Evolutionary conservation across 345 rosid species (phyloP).

Genomic region (Pelargonium nanum): DNA sequence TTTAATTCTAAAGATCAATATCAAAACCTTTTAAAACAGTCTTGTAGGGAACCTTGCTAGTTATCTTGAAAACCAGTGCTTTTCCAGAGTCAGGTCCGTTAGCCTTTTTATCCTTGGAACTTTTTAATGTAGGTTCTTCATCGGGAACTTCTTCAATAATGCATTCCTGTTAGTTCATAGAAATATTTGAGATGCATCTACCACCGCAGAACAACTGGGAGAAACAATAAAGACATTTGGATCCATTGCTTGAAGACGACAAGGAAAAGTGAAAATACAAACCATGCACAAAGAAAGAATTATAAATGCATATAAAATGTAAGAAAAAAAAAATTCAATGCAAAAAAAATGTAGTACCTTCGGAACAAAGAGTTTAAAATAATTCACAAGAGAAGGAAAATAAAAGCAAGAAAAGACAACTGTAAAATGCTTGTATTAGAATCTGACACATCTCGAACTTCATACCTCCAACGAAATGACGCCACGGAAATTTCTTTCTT

Average conservation of each 20-base stretch:
- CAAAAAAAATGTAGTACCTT: too few species aligned
- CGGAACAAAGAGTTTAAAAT: too few species aligned
- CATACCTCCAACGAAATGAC: conserved; percentile 74
- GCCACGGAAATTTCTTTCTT: conserved; percentile 86
- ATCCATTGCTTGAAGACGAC: background rate
- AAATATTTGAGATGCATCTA: background rate
- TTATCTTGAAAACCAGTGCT: conserved; percentile 74
- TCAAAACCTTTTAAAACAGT: conserved; percentile 30
- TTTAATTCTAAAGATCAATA: background rate
- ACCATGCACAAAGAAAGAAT: background rate
- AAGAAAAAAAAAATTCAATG: too few species aligned
- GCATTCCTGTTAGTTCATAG: conserved; percentile 54
- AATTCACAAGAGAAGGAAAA: background rate
- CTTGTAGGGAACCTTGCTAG: conserved; percentile 83
- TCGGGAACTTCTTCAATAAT: conserved; percentile 68
- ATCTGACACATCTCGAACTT: background rate
- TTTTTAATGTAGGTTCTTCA: conserved; percentile 61
- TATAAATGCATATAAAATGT: too few species aligned
- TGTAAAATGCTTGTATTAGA: background rate
- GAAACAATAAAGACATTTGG: background rate
- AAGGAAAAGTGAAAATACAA: background rate
- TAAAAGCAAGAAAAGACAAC: background rate
- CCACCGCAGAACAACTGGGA: background rate
- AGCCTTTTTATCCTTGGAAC: conserved; percentile 72
- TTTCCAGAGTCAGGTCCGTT: conserved; percentile 69